These are phyloP conservation scores for Leccinum arenicola DNA, from an alignment of 768 basidiomycete species.

Conservation along the genomic window DNA sequence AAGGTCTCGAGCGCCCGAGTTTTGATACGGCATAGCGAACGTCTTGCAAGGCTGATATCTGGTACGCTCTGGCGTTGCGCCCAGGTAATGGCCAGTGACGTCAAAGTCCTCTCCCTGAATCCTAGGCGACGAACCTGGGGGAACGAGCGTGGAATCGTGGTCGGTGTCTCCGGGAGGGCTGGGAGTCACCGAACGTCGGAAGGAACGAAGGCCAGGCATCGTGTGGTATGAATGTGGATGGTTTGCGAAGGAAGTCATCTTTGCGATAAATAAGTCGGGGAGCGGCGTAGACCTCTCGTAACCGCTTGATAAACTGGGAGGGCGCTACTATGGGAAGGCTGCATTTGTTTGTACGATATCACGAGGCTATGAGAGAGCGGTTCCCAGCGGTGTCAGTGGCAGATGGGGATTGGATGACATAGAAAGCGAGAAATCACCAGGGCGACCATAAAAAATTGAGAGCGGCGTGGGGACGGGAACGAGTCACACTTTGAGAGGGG, in stretches of 20 bases:
- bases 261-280: neutral
- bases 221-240: slow-evolving; percentile 33
- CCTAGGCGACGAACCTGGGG: neutral
- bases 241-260: slow-evolving; percentile 44
- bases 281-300: neutral
- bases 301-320: neutral
- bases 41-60: slow-evolving; percentile 38
- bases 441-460: slow-evolving; percentile 16
- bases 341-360: neutral
- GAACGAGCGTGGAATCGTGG: slow-evolving; percentile 4
- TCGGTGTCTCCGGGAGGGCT: slow-evolving; percentile 43
- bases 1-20: slow-evolving; percentile 42
- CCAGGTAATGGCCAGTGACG: neutral
- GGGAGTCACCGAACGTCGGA: slow-evolving; percentile 23
- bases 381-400: slow-evolving; percentile 19
- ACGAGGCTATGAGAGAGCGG: slow-evolving; percentile 18
- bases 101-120: slow-evolving; percentile 15
- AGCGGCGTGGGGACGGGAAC: no score
- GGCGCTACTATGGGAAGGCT: neutral
- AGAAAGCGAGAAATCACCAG: slow-evolving; percentile 25
- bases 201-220: slow-evolving; percentile 30
- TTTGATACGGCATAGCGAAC: slow-evolving; percentile 56
- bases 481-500: no score
- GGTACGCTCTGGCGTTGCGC: slow-evolving; percentile 7
- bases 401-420: neutral